phyloP scores from a whole-genome alignment of 306 rosid genomes.

The Cercis canadensis region DNA sequence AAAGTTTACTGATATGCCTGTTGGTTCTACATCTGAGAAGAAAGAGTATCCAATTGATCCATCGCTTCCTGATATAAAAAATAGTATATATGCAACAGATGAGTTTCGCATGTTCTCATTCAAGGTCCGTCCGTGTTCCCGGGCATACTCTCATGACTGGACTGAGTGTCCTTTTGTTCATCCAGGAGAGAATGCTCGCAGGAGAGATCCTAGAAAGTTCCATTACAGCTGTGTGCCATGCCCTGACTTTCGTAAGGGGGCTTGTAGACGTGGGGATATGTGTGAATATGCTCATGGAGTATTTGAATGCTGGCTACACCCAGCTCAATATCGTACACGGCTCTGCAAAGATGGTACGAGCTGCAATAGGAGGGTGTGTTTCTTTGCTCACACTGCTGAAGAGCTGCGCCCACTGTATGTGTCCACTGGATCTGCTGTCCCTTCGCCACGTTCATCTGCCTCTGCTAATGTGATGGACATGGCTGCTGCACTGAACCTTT shows the following conservation, averaged over 20 bases:
- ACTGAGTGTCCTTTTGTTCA: conserved; percentile 97
- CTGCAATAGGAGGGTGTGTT: conserved; percentile 84
- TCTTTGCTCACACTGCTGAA: conserved; percentile 78
- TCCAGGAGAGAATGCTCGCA: conserved; percentile 94
- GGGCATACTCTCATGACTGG: conserved; percentile 97
- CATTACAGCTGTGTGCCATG: conserved; percentile 96
- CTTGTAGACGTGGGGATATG: conserved; percentile 91
- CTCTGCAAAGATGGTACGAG: conserved; percentile 88
- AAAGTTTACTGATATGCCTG: conserved; percentile 55
- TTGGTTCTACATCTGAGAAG: conserved; percentile 58
- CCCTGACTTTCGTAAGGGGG: conserved; percentile 90
- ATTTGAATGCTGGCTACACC: conserved; percentile 96
- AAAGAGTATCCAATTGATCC: conserved; percentile 90
- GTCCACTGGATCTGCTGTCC: conserved; percentile 88
- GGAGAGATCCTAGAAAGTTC: conserved; percentile 91
- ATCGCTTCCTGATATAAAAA: conserved; percentile 89
- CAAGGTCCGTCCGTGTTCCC: conserved; percentile 94
- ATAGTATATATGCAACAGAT: conserved; percentile 87
- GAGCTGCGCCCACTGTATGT: conserved; percentile 84
- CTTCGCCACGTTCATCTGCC: conserved; percentile 74
- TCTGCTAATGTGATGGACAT: conserved; percentile 86
- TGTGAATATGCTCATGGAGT: conserved; percentile 98
- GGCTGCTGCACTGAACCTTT: conserved; percentile 86
- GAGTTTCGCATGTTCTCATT: conserved; percentile 94
- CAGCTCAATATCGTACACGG: conserved; percentile 91